phyloP scores from a whole-genome alignment of 163 green algal genomes.

The Chloromonas sp. region DNA sequence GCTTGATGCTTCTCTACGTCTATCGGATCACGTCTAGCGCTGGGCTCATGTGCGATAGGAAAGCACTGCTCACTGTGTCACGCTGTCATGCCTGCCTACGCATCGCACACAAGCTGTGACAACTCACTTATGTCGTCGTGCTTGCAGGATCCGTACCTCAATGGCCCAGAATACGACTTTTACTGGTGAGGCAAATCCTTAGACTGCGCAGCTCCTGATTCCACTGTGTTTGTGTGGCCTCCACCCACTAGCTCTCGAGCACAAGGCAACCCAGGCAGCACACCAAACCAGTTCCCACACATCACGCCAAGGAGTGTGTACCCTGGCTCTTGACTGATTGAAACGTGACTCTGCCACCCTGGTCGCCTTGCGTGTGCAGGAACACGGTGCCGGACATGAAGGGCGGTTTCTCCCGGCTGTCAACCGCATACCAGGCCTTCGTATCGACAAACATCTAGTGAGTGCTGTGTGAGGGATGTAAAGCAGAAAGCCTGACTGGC shows the following conservation, averaged over 20 bases:
- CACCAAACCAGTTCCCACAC: too few relatives aligned
- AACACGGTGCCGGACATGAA: conserved; percentile 5
- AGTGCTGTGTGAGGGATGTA: background rate
- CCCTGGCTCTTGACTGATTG: too few relatives aligned
- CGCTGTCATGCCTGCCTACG: too few relatives aligned
- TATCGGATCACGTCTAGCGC: too few relatives aligned
- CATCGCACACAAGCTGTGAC: too few relatives aligned
- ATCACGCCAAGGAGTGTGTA: too few relatives aligned
- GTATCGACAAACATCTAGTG: background rate
- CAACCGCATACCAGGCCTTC: background rate
- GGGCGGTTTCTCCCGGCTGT: background rate
- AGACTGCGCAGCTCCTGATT: background rate
- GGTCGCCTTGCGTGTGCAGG: background rate
- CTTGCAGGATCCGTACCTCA: conserved; percentile 3
- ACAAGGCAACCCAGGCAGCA: too few relatives aligned
- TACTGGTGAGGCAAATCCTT: background rate
- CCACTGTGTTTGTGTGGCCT: background rate
- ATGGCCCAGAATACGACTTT: conserved; percentile 6
- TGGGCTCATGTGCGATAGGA: too few relatives aligned
- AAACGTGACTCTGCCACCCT: too few relatives aligned
- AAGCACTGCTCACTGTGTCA: too few relatives aligned
- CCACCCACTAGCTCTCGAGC: background rate
- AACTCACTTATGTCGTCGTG: too few relatives aligned
- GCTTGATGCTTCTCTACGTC: too few relatives aligned
- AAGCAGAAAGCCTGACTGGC: background rate